These are phyloP conservation scores for Aureococcus anophagefferens DNA, from an alignment of 108 stramenopile genomes.

Conservation along the genomic window DNA sequence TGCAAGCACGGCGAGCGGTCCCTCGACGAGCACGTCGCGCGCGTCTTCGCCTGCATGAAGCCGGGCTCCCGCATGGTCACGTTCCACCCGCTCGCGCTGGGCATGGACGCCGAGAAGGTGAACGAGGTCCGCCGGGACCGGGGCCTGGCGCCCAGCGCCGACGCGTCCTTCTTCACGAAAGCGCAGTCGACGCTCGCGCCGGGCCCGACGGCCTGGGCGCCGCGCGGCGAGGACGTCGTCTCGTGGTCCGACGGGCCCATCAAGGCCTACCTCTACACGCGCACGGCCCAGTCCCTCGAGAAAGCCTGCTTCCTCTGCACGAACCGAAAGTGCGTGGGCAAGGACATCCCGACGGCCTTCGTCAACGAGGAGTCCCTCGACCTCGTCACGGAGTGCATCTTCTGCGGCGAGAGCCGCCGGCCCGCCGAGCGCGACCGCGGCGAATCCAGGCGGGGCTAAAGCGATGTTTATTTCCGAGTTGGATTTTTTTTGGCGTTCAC, in stretches of 20 bases:
- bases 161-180: constrained; percentile 29
- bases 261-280: background rate
- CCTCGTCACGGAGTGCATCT: background rate
- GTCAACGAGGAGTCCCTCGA: background rate
- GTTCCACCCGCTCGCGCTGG: constrained; percentile 23
- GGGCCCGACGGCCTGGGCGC: background rate
- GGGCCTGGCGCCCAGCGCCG: constrained; percentile 13
- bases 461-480: too few relatives aligned
- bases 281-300: background rate
- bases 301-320: background rate
- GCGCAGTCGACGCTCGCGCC: constrained; percentile 16
- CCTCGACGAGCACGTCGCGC: constrained; percentile 39
- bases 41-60: constrained; percentile 41
- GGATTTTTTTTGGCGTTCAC: too few relatives aligned
- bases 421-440: too few relatives aligned
- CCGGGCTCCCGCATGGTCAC: constrained; percentile 43
- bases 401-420: background rate
- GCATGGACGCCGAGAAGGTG: constrained; percentile 12
- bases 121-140: constrained; percentile 24
- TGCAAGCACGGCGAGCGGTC: background rate
- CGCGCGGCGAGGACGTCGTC: background rate
- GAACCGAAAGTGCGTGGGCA: background rate
- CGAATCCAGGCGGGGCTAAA: too few relatives aligned
- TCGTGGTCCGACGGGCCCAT: background rate
- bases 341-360: background rate